Evolutionary conservation across 495 filamentous ascomycete species (phyloP).

Genomic region (Penicillium psychrofluorescens): DNA sequence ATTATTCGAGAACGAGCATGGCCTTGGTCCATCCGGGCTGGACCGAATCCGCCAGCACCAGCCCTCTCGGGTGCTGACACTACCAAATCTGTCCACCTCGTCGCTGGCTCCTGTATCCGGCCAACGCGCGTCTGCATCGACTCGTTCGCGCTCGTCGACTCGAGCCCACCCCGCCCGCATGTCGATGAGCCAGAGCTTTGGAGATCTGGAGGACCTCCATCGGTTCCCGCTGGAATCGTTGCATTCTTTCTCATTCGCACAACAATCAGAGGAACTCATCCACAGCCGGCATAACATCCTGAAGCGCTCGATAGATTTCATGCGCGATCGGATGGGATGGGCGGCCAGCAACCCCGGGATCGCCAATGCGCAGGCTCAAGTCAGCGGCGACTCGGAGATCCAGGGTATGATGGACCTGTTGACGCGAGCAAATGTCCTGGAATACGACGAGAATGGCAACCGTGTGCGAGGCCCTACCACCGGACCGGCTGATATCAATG

Average conservation of each 20-base stretch:
- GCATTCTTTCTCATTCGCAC: slow-evolving; percentile 97
- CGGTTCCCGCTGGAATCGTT: slow-evolving; percentile 93
- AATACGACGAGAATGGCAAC: slow-evolving; percentile 39
- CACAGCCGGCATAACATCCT: slow-evolving; percentile 88
- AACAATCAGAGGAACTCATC: slow-evolving; percentile 86
- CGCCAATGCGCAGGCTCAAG: slow-evolving; percentile 72
- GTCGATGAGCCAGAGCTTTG: slow-evolving; percentile 56
- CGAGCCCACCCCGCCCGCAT: slow-evolving; percentile 48
- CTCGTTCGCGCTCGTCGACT: slow-evolving; percentile 42
- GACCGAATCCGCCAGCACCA: slow-evolving; percentile 88
- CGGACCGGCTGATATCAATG: slow-evolving; percentile 62
- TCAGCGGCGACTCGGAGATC: slow-evolving; percentile 75
- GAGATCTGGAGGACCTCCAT: slow-evolving; percentile 78
- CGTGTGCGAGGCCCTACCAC: slow-evolving; percentile 57
- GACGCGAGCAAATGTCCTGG: slow-evolving; percentile 66
- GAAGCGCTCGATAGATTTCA: slow-evolving; percentile 93
- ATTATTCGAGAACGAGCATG: slow-evolving; percentile 55
- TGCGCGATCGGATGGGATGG: slow-evolving; percentile 92
- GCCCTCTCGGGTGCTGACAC: slow-evolving; percentile 54
- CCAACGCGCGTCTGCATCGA: slow-evolving; percentile 58
- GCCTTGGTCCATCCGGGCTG: slow-evolving; percentile 65
- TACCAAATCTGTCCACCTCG: slow-evolving; percentile 57
- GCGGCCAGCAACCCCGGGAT: slow-evolving; percentile 54
- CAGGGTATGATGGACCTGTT: slow-evolving; percentile 89
- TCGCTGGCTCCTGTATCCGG: slow-evolving; percentile 43